These are phyloP conservation scores for Solanum appendiculatum DNA, from an alignment of 257 asterid species.

Conservation along the genomic window DNA sequence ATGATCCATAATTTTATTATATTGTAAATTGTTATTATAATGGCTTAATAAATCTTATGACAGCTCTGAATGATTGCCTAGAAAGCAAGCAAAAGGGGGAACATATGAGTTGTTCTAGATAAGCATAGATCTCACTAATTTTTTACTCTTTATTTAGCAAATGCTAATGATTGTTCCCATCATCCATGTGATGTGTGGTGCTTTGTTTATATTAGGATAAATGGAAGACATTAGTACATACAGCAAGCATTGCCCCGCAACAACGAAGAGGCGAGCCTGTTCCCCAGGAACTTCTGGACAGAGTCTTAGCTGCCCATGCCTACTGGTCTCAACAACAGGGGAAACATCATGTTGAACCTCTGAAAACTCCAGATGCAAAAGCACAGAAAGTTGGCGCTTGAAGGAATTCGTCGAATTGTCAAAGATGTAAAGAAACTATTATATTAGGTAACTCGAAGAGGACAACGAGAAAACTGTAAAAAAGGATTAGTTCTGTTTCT, in stretches of 20 bases:
- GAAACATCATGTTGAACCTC: slow-evolving; percentile 29
- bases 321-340: slow-evolving; percentile 65
- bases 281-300: slow-evolving; percentile 75
- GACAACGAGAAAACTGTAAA: slow-evolving; percentile 19
- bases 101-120: background rate
- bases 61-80: slow-evolving; percentile 13
- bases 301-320: slow-evolving; percentile 59
- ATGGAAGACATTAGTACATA: slow-evolving; percentile 87
- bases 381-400: slow-evolving; percentile 25
- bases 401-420: slow-evolving; percentile 7
- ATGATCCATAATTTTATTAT: background rate
- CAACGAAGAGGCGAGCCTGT: slow-evolving; percentile 88
- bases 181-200: background rate
- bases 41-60: background rate
- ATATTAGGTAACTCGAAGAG: slow-evolving; percentile 2
- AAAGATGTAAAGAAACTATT: slow-evolving; percentile 17
- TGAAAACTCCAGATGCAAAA: slow-evolving; percentile 9
- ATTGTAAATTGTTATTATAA: background rate
- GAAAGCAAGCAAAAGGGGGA: slow-evolving; percentile 25
- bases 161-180: background rate
- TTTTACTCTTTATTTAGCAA: background rate
- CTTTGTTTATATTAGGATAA: slow-evolving; percentile 45
- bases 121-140: background rate
- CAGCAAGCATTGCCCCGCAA: slow-evolving; percentile 83
- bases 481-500: slow-evolving; percentile 12